These are phyloP conservation scores for Microbotryum saponariae DNA, from an alignment of 1,284 basidiomycete genomes.

Conservation along the genomic window DNA sequence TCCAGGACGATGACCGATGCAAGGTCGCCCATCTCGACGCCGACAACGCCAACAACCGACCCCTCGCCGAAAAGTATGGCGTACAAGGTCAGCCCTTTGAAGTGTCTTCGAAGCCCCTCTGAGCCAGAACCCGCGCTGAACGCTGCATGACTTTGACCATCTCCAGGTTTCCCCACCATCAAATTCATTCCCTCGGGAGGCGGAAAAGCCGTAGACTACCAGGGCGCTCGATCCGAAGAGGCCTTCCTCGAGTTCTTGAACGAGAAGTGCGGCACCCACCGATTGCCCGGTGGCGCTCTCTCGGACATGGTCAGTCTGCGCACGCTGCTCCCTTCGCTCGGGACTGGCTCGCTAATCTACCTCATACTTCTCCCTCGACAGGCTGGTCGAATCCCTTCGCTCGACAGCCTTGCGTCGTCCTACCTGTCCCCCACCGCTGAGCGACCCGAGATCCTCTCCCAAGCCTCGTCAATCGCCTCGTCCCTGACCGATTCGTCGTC, in stretches of 20 bases:
- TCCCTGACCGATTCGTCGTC: slow-evolving; percentile 31
- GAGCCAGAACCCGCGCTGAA: neutral
- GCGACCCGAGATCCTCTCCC: slow-evolving; percentile 54
- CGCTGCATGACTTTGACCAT: neutral
- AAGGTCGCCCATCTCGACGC: slow-evolving; percentile 85
- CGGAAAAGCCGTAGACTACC: slow-evolving; percentile 39
- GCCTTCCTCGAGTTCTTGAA: slow-evolving; percentile 55
- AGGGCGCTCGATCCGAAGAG: slow-evolving; percentile 47
- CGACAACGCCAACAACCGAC: slow-evolving; percentile 70
- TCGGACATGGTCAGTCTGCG: slow-evolving; percentile 53
- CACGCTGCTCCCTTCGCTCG: neutral
- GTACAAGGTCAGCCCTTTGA: slow-evolving; percentile 47
- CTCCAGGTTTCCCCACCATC: slow-evolving; percentile 68
- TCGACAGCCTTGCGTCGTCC: slow-evolving; percentile 69
- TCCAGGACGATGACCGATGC: slow-evolving; percentile 70
- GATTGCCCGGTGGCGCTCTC: slow-evolving; percentile 71
- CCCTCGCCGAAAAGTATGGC: slow-evolving; percentile 64
- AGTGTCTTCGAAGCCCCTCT: neutral
- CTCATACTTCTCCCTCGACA: slow-evolving; percentile 35
- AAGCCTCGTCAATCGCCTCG: slow-evolving; percentile 45
- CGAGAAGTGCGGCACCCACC: slow-evolving; percentile 77
- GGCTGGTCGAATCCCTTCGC: slow-evolving; percentile 70
- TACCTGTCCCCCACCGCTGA: slow-evolving; percentile 61
- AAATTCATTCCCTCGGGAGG: slow-evolving; percentile 80
- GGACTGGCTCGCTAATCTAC: neutral